phyloP scores from a whole-genome alignment of 768 basidiomycete genomes.

The Austroboletus eburneus region DNA sequence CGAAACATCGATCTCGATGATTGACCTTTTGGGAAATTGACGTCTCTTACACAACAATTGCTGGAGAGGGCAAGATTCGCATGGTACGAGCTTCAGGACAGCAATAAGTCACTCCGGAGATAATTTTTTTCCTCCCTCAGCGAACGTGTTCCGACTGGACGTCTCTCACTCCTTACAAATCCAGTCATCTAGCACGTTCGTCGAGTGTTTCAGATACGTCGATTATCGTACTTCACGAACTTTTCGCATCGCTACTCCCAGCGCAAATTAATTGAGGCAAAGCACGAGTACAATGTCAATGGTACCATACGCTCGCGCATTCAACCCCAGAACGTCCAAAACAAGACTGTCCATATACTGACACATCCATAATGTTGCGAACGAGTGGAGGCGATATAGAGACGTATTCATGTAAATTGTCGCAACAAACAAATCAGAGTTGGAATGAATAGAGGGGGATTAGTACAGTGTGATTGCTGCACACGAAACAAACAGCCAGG shows the following conservation, averaged over 20 bases:
- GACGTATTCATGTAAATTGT: constrained; percentile 19
- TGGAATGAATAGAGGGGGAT: constrained; percentile 12
- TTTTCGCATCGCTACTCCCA: neutral
- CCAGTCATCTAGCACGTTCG: no score
- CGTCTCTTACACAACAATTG: neutral
- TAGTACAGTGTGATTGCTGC: constrained; percentile 20
- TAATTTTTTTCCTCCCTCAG: constrained; percentile 2
- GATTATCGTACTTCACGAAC: neutral
- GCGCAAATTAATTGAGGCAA: neutral
- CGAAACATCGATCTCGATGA: constrained; percentile 3
- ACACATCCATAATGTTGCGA: constrained; percentile 13
- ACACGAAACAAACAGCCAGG: constrained; percentile 12
- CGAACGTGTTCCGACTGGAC: neutral
- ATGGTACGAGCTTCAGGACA: neutral
- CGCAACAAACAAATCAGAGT: constrained; percentile 16
- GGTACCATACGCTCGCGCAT: neutral
- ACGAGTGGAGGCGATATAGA: constrained; percentile 7
- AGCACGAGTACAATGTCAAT: no score
- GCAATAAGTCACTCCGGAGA: no score
- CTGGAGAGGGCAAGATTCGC: neutral
- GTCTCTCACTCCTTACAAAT: no score
- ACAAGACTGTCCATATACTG: constrained; percentile 17
- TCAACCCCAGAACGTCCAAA: constrained; percentile 1
- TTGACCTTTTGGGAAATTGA: neutral
- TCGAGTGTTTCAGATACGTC: neutral